phyloP scores from a whole-genome alignment of 139 green algal species.

The Limnomonas spitsbergensis region DNA sequence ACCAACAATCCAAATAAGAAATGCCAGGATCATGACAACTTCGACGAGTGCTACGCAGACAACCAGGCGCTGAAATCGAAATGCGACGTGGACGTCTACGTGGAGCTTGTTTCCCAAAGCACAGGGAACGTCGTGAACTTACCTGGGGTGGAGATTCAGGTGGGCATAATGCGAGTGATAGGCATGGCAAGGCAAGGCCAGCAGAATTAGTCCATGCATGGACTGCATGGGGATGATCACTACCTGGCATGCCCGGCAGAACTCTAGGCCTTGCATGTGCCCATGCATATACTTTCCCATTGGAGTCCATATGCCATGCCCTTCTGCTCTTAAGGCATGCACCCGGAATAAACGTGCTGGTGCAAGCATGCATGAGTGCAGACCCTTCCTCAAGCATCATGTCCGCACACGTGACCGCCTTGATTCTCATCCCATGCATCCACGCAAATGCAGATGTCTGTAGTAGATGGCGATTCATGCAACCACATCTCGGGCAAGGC shows the following conservation, averaged over 20 bases:
- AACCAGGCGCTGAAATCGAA: slow-evolving; percentile 43
- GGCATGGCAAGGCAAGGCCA: too few species aligned
- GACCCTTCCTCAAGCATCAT: too few species aligned
- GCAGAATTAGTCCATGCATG: not conserved
- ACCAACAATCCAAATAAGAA: slow-evolving; percentile 57
- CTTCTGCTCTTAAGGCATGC: too few species aligned
- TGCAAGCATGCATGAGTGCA: too few species aligned
- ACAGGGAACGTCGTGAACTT: slow-evolving; percentile 22
- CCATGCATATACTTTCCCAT: too few species aligned
- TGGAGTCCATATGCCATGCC: too few species aligned
- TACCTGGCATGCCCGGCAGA: not conserved
- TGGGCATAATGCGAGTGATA: too few species aligned
- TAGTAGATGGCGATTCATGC: slow-evolving; percentile 48
- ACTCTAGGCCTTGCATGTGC: too few species aligned
- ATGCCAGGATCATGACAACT: slow-evolving; percentile 42
- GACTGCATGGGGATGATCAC: not conserved
- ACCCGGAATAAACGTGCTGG: too few species aligned
- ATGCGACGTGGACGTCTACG: slow-evolving; percentile 48
- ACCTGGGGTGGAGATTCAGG: slow-evolving; percentile 44
- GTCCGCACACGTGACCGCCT: not conserved
- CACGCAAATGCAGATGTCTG: slow-evolving; percentile 34
- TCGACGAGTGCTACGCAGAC: slow-evolving; percentile 48
- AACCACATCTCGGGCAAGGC: too few species aligned
- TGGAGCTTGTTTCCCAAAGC: slow-evolving; percentile 39
- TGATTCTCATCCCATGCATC: not conserved